Evolutionary conservation across 495 filamentous ascomycete species (phyloP).

Genomic region (Cercophora newfieldiana): DNA sequence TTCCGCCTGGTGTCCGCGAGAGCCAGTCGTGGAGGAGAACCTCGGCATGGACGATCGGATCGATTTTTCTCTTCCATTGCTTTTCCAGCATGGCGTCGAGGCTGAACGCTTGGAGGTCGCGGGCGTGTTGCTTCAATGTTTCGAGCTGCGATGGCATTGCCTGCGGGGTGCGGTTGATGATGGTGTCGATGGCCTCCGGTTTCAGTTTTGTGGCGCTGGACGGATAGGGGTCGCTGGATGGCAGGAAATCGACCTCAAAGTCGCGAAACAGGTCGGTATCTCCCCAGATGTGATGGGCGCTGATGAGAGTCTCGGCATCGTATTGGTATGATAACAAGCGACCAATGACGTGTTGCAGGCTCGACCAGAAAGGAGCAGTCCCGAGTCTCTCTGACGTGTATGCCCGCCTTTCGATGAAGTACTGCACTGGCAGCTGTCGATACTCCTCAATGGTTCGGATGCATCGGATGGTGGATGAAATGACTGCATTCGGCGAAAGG

Average conservation of each 20-base stretch:
- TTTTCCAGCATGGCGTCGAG: neutral
- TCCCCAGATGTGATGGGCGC: conserved; percentile 4
- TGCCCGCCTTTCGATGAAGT: conserved; percentile 4
- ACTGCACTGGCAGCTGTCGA: neutral
- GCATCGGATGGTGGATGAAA: neutral
- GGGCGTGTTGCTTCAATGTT: neutral
- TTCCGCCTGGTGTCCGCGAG: conserved; percentile 1
- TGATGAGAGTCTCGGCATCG: conserved; percentile 2
- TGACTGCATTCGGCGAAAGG: neutral
- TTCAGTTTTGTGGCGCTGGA: neutral
- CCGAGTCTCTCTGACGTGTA: neutral
- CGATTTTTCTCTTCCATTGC: neutral
- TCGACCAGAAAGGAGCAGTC: conserved; percentile 8
- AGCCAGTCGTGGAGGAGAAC: conserved; percentile 19
- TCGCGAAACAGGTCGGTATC: conserved; percentile 9
- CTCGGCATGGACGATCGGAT: conserved; percentile 14
- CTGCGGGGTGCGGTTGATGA: neutral
- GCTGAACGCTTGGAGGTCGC: neutral
- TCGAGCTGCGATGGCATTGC: neutral
- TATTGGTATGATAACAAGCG: conserved; percentile 1
- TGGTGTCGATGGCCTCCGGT: neutral
- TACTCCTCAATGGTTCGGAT: neutral
- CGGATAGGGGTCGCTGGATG: neutral
- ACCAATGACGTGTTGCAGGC: neutral
- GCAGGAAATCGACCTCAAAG: neutral